Evolutionary conservation across 2,329 filamentous ascomycete species (phyloP).

Genomic region (Pseudogymnoascus sp.): DNA sequence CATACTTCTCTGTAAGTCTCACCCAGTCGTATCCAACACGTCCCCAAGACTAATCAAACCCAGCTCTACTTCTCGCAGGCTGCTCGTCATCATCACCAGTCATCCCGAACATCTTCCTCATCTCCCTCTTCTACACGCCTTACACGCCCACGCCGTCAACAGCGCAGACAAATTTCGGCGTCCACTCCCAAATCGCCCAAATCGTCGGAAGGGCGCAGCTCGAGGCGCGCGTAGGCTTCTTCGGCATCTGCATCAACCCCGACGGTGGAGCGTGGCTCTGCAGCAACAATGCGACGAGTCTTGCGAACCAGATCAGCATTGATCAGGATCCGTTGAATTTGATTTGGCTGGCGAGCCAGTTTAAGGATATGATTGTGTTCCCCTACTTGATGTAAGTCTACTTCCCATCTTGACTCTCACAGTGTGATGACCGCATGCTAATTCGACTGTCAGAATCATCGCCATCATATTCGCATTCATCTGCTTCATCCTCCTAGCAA

Average conservation of each 20-base stretch:
- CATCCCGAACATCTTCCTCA: constrained; percentile 87
- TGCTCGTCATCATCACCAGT: constrained; percentile 78
- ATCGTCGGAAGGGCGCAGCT: constrained; percentile 80
- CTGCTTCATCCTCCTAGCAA: constrained; percentile 88
- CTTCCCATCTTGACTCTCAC: neutral
- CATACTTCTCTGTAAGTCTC: constrained; percentile 81
- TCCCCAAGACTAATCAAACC: constrained; percentile 15
- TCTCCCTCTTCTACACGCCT: constrained; percentile 86
- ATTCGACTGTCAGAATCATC: constrained; percentile 64
- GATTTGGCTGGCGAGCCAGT: constrained; percentile 93
- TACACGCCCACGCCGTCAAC: constrained; percentile 78
- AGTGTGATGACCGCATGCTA: neutral
- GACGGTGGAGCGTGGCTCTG: constrained; percentile 89
- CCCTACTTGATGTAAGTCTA: constrained; percentile 79
- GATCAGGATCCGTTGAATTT: constrained; percentile 95
- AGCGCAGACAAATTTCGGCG: constrained; percentile 83
- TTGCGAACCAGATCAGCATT: constrained; percentile 80
- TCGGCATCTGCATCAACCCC: constrained; percentile 91
- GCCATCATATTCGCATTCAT: constrained; percentile 96
- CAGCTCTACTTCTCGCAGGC: constrained; percentile 85
- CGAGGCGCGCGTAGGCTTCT: constrained; percentile 92
- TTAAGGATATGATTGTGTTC: constrained; percentile 98
- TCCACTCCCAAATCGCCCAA: constrained; percentile 77
- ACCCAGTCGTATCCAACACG: constrained; percentile 10
- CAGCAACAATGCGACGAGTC: constrained; percentile 90